Evolutionary conservation across 2,329 filamentous ascomycete species (phyloP).

Genomic region (Neofusicoccum laricinum): DNA sequence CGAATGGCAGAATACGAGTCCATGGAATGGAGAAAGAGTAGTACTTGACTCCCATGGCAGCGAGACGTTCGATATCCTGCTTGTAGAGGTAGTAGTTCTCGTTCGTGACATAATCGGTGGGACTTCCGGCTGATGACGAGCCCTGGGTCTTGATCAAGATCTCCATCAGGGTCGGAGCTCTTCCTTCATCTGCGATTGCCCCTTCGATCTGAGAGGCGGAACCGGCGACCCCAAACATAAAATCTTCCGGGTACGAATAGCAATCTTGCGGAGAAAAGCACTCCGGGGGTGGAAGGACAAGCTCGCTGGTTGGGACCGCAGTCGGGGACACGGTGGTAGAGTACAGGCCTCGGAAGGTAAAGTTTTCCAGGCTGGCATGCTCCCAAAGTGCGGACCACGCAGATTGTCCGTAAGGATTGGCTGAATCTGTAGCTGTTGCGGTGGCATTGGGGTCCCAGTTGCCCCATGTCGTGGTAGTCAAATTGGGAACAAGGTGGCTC

Average conservation of each 20-base stretch:
- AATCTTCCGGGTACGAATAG: conserved; percentile 30
- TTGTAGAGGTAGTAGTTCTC: conserved; percentile 51
- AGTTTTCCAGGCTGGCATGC: conserved; percentile 32
- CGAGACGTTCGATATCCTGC: conserved; percentile 41
- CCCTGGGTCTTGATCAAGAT: conserved; percentile 22
- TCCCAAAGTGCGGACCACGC: conserved; percentile 41
- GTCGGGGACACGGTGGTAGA: conserved; percentile 40
- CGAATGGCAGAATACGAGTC: conserved; percentile 51
- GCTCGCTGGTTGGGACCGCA: conserved; percentile 32
- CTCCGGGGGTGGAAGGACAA: conserved; percentile 33
- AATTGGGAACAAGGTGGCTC: conserved; percentile 33
- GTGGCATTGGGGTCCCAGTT: conserved; percentile 40
- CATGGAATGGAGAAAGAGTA: conserved; percentile 48
- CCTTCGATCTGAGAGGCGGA: conserved; percentile 47
- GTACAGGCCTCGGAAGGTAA: conserved; percentile 39
- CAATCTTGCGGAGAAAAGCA: conserved; percentile 30
- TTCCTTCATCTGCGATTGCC: conserved; percentile 39
- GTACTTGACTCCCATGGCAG: conserved; percentile 33
- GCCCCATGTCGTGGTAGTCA: conserved; percentile 42
- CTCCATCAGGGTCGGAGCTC: conserved; percentile 39
- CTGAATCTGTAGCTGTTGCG: conserved; percentile 31
- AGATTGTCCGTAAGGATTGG: conserved; percentile 37
- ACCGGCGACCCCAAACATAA: conserved; percentile 43
- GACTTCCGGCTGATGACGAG: conserved; percentile 23
- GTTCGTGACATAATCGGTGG: conserved; percentile 26